These are phyloP conservation scores for Orbilia blumenaviensis DNA, from an alignment of 2,329 filamentous ascomycete genomes.

Conservation along the genomic window DNA sequence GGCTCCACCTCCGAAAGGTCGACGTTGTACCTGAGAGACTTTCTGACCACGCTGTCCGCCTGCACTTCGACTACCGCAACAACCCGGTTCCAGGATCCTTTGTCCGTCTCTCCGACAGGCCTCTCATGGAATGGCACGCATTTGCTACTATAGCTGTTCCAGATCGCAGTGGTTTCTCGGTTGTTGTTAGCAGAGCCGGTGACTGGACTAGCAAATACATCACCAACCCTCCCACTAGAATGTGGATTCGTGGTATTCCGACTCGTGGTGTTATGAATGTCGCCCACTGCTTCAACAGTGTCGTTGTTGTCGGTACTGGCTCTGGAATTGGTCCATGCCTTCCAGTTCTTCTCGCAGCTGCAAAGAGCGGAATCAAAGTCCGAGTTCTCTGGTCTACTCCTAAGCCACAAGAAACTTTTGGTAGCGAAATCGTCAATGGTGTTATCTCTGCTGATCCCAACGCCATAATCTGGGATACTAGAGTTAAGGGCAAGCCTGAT, in stretches of 20 bases:
- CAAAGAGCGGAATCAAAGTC: constrained; percentile 57
- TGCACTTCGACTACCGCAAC: constrained; percentile 73
- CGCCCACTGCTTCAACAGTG: constrained; percentile 59
- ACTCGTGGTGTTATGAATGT: constrained; percentile 61
- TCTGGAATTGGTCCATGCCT: constrained; percentile 62
- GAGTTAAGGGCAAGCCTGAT: constrained; percentile 59
- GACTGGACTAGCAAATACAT: constrained; percentile 77
- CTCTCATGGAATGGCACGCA: constrained; percentile 76
- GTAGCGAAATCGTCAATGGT: constrained; percentile 58
- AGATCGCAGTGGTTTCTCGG: constrained; percentile 69
- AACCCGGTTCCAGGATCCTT: constrained; percentile 67
- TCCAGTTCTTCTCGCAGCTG: constrained; percentile 58
- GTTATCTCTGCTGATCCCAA: constrained; percentile 59
- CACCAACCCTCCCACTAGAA: constrained; percentile 67
- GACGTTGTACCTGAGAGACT: constrained; percentile 73
- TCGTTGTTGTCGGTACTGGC: constrained; percentile 62
- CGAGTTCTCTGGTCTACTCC: constrained; percentile 61
- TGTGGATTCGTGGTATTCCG: constrained; percentile 76
- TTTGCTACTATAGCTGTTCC: constrained; percentile 77
- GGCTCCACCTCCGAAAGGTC: constrained; percentile 75
- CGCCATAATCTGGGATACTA: constrained; percentile 61
- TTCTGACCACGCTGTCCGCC: constrained; percentile 75
- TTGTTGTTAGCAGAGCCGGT: constrained; percentile 76
- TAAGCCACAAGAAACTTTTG: constrained; percentile 60
- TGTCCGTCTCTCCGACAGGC: constrained; percentile 70